Base-by-base conservation (phyloP, 2,329 filamentous ascomycete genomes). In the Trichoderma simmonsii region DNA sequence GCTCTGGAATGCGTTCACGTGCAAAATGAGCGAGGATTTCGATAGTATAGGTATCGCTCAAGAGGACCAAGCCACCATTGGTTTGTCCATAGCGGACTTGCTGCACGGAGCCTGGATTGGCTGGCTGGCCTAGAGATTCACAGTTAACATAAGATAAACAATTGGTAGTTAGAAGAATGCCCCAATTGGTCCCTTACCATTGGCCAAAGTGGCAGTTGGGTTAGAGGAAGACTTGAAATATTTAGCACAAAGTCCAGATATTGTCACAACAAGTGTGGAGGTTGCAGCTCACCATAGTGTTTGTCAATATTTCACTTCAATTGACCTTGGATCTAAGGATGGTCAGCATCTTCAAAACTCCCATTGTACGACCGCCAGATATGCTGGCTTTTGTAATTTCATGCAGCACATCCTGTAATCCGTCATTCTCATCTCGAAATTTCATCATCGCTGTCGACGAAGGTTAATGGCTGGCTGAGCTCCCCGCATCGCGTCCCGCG, bases 1-100 rank as follows among this genome's bases (percentile, higher is more conserved):
- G 26, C 39, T 68, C 65, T 32, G 65, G 65, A 48, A 68, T 68
- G 5, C 65, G 65, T 60, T 68, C 65, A 34, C 65, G 65, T 11
- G 65, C 65, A 32, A 68, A 68, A 60, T 68, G 65, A 7, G 65
- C 65, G 36, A 68, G 56, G 12, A 68, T 26, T 48, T 68, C 65
- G 9, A 68, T 60, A 21, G 65, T 68, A 34, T 68, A 56, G 36
- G 65, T 68, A 60, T 68, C 65, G n/a, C 65, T 68, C 28, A 68
- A 26, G 36, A 68, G 54, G n/a, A 60, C 65, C 36, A 68, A 60
- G 26, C 65, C 65, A 34, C 65, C 65, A 15, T 68, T 68, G 54
- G 34, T 60, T 12, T 68, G 14, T 26, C 56, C 56, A 60, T 68
- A 60, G n/a, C 65, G 65, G 48, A 68, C 39, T 51, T 68, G 65